phyloP scores from a whole-genome alignment of 176 grass and related monocot genomes.

The Oryza australiensis region DNA sequence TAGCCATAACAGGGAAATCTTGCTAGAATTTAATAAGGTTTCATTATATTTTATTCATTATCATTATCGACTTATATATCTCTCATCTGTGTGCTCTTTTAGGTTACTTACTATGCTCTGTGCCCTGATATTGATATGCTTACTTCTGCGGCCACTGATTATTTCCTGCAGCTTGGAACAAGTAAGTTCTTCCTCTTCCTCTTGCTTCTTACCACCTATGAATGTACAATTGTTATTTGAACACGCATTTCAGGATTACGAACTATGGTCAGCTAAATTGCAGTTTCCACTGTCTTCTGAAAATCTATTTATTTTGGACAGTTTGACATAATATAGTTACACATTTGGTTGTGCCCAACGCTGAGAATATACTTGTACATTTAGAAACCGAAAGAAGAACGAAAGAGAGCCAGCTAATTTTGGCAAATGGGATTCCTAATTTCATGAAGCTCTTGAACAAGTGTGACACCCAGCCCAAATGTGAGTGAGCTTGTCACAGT shows the following conservation, averaged over 20 bases:
- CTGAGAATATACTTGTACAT: background rate
- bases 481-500: background rate
- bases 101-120: constrained; percentile 88
- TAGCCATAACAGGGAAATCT: background rate
- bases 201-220: constrained; percentile 5
- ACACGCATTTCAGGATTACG: background rate
- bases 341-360: background rate
- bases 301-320: background rate
- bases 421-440: background rate
- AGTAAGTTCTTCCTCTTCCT: constrained; percentile 49
- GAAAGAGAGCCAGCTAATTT: constrained; percentile 10
- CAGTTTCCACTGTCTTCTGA: background rate
- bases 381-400: background rate
- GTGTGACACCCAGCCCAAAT: background rate
- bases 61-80: constrained; percentile 5
- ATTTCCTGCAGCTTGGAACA: constrained; percentile 88
- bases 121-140: constrained; percentile 95
- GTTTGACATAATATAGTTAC: background rate
- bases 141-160: constrained; percentile 71
- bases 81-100: constrained; percentile 30
- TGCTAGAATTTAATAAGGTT: background rate
- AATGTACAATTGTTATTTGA: constrained; percentile 16
- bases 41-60: background rate
- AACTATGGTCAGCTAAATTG: background rate
- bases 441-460: background rate